Percentiles rank a stretch among this genome's conserved stretches.
Evolutionary conservation across 2,329 filamentous ascomycete species (phyloP).

Genomic region (Fusarium coicis): DNA sequence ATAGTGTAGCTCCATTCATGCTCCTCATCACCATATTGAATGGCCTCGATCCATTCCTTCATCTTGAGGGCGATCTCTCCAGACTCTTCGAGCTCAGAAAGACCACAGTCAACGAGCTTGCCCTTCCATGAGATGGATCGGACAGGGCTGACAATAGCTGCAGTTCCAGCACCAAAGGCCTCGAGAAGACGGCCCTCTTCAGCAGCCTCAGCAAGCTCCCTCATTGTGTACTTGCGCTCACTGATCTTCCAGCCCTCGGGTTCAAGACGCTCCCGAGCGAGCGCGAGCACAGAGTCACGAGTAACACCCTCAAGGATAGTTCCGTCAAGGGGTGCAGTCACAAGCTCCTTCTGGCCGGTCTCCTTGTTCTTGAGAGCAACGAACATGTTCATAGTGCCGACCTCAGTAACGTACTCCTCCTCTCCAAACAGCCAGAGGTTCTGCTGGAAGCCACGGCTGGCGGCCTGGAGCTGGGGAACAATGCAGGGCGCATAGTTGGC

Average conservation of each 20-base stretch:
- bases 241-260: slow-evolving; percentile 89
- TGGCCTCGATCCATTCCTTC: slow-evolving; percentile 96
- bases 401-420: slow-evolving; percentile 95
- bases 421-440: slow-evolving; percentile 98
- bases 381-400: slow-evolving; percentile 99
- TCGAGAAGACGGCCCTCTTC: slow-evolving; percentile 88
- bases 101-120: slow-evolving; percentile 81
- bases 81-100: slow-evolving; percentile 84
- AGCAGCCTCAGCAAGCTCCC: slow-evolving; percentile 82
- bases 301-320: slow-evolving; percentile 97
- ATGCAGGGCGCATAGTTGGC: slow-evolving; percentile 99
- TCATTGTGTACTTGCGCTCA: slow-evolving; percentile 94
- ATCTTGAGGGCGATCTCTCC: slow-evolving; percentile 86
- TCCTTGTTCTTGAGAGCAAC: slow-evolving; percentile 85
- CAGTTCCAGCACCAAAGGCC: slow-evolving; percentile 93
- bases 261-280: slow-evolving; percentile 84
- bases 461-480: slow-evolving; percentile 92
- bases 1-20: slow-evolving; percentile 84
- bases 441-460: slow-evolving; percentile 93
- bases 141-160: slow-evolving; percentile 92
- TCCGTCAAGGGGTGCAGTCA: slow-evolving; percentile 95
- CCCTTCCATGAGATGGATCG: slow-evolving; percentile 91
- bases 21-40: slow-evolving; percentile 94
- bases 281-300: slow-evolving; percentile 85
- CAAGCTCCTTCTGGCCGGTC: slow-evolving; percentile 88